These are phyloP conservation scores for Cryptococcus neoformans DNA, from an alignment of 1,284 basidiomycete species.

Conservation along the genomic window DNA sequence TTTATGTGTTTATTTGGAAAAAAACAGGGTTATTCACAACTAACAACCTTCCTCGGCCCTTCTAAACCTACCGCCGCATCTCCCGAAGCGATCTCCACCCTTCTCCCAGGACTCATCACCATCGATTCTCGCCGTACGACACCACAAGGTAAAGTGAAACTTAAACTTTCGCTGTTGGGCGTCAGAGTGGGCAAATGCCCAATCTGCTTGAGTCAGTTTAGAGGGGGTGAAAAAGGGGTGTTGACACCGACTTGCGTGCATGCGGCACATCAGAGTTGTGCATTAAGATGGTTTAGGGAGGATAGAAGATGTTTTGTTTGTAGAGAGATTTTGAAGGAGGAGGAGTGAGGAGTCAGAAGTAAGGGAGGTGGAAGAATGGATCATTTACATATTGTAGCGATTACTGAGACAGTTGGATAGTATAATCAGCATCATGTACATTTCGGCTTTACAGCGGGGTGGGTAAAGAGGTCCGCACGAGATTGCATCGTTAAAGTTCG, in stretches of 20 bases:
- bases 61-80: conserved; percentile 47
- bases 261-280: conserved; percentile 46
- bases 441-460: background rate
- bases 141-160: conserved; percentile 68
- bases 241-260: conserved; percentile 68
- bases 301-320: conserved; percentile 47
- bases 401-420: background rate
- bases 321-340: conserved; percentile 25
- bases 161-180: conserved; percentile 71
- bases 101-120: conserved; percentile 62
- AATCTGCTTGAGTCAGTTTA: conserved; percentile 75
- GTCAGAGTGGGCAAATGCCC: conserved; percentile 71
- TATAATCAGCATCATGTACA: background rate
- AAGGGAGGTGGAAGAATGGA: background rate
- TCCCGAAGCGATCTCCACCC: conserved; percentile 41
- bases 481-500: background rate
- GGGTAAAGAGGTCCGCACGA: background rate
- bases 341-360: background rate
- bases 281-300: conserved; percentile 44
- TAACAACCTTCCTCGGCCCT: conserved; percentile 64
- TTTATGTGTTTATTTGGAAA: background rate
- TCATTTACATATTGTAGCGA: background rate
- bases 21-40: conserved; percentile 56
- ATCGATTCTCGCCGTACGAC: conserved; percentile 64
- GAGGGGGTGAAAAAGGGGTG: conserved; percentile 58